Base-by-base conservation (phyloP, 495 filamentous ascomycete genomes). In the Hyaloscypha finlandica region DNA sequence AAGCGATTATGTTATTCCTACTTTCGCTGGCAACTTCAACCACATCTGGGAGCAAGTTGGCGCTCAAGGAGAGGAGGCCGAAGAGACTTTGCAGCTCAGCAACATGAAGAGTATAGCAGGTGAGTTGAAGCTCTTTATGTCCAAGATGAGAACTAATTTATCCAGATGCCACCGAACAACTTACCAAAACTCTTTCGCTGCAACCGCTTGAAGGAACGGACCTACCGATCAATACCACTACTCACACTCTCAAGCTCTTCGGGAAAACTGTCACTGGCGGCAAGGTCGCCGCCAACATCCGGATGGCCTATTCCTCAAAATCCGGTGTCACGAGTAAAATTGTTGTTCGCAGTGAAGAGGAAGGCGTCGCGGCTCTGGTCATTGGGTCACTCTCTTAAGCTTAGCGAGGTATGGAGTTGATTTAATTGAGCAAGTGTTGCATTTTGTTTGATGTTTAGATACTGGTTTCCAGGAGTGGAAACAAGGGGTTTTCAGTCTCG, bases 1-100 rank as follows among this genome's bases (percentile, higher is more conserved):
- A 66, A 93, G 91, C 71, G 96, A 99, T 76, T 98, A 98, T 77
- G 85, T 98, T 61, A 86, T 95, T 63, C 96, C 96, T 14, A 87
- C 92, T 4, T 98, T 96, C 73, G 93, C 94, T 1, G 90, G 93
- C 75, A 96, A 91, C 81, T 99, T 98, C 78, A 92, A 92, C 66
- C 92, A 97, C 75, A 84, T 97, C n/a, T 99, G 95, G 95, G 92
- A 96, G 76, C 92, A 96, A 77, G 90, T 95, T 22, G 91, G 91
- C 56, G 92, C 92, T 6, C 83, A 91, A 56, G 92, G 92, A 33
- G 93, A 97, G 64, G 93, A 97, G 73, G 90, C 91, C 6, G 90
- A 90, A 64, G 96, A 98, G 80, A 98, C 95, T 54, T 80, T 97
- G 74, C 92, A 96, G 76, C 83, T 99, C 66, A 89, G 89, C 73